Conservation (phyloP, 441 rosid genomes). For the Euphorbia schlechtendalii region DNA sequence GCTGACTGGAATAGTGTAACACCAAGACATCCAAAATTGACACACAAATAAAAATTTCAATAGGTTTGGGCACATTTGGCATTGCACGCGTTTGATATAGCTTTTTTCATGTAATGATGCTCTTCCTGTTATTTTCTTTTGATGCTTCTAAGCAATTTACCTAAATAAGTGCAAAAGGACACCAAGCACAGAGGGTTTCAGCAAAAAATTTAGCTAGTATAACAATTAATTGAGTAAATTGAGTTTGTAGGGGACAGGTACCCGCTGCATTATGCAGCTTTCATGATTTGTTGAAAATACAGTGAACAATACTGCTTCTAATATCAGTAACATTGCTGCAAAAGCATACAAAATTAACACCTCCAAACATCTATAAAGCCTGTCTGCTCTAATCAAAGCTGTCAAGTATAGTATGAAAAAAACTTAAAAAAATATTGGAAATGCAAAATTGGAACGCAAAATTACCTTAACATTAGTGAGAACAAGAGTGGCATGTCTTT, state of each 20-base stretch:
- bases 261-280: neutral
- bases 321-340: neutral
- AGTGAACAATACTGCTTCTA: neutral
- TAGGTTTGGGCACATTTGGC: no score
- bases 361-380: neutral
- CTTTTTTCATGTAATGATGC: no score
- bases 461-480: slow-evolving; percentile 67
- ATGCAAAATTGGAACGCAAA: neutral
- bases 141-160: neutral
- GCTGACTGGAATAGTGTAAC: neutral
- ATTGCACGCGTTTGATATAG: no score
- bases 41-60: neutral
- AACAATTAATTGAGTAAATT: neutral
- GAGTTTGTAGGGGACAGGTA: neutral
- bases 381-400: neutral
- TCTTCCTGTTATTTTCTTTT: no score
- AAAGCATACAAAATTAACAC: neutral
- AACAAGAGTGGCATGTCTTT: slow-evolving; percentile 67
- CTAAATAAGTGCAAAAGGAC: neutral
- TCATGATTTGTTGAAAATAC: neutral
- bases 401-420: neutral
- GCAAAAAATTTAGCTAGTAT: neutral
- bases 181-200: neutral
- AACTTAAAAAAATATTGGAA: neutral
- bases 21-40: neutral